Evolutionary conservation across 2,329 filamentous ascomycete species (phyloP), one percentile per base, ranked within the genome.

Genomic region (Teratosphaeria zuluensis): DNA sequence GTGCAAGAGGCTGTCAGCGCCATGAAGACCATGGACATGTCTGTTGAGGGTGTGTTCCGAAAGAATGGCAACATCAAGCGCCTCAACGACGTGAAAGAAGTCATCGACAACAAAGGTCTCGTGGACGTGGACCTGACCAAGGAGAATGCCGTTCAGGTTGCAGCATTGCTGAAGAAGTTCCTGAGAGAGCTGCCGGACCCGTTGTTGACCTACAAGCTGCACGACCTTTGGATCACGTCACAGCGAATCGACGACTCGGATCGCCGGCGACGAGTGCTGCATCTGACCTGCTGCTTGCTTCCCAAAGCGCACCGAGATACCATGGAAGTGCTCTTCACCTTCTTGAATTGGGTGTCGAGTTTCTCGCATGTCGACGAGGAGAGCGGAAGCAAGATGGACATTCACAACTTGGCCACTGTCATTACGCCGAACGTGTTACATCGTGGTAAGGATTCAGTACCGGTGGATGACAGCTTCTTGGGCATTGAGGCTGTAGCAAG

Each of bases 61-160:
- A 99, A 99, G 81, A 99, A 97, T 69, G 94, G 94, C 67, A 99
- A 97, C 74, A 96, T 99, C 77, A 92, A 94, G 73, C 89, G 92
- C 65, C 80, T 96, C 52, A 90, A 89, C 66, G 92, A 96, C 62
- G 80, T 95, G 6, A 87, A 90, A 46, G 90, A 95, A 58, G 80
- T 86, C 66, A 91, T 99, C 63, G 94, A 99, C 72, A 84, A 84
- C 52, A 87, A 90, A 57, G 92, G 90, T 51, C 89, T 88, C 61
- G 90, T 95, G 64, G 84, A 87, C 58, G 86, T 96, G 58, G 91
- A 95, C 71, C 83, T 97, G 68, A 89, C 86, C 68, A 86, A 89
- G 63, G 91, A 96, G 72, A 92, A 87, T 59, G 92, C 95, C 0
- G 90, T 99, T 24, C 94, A 97, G 69, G 84, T 97, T 56, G 94